Base-by-base conservation (phyloP, 768 basidiomycete genomes). In the Rhizopogon salebrosus region DNA sequence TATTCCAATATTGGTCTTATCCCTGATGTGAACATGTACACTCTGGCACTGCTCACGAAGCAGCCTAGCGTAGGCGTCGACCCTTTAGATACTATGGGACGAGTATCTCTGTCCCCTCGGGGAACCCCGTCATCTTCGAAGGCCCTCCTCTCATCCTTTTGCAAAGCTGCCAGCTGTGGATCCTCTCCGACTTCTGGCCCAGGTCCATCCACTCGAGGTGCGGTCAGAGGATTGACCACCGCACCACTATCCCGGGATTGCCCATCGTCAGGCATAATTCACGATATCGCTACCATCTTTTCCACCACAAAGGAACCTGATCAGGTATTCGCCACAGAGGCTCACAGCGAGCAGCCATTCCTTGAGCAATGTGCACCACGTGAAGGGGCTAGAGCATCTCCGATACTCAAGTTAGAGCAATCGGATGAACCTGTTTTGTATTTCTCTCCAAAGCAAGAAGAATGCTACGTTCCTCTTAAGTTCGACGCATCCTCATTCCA, bases 21-120 rank as follows among this genome's bases (percentile, higher is more conserved):
- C 2, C 67, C 68, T 53, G 67, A 68, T 42, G 56, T 72, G 23
- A 75, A 75, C 39, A 68, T 71, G 66, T 70, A 67, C 52, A 60
- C 67, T 22, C 49, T 39, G 5, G 55, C 61, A 41, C 52, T 60
- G 23, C 49, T 54, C 16, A 53, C 52, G 24, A 58, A 62, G 7
- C 31, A 54, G 3, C 59, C 59, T 27, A 52, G 55, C 36, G 38
- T 56, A 5, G 66, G 72, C 26, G 64, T 80, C 45, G 70, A 79
- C 57, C 77, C 78, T 20, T 55, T 70, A 29, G 70, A 75, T 29
- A 69, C 74, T 26, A 63, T 72, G 53, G 20, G 59, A 53, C 31
- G 18, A 36, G 26, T 43, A n/a, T 24, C 59, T 3, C 16, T n/a
- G 23, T 45, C 50, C 20, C 41, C 43, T 41, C 35, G 40, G 20